These are phyloP conservation scores for Ceratocystis cacaofunesta DNA, from an alignment of 2,329 filamentous ascomycete species.

Conservation along the genomic window DNA sequence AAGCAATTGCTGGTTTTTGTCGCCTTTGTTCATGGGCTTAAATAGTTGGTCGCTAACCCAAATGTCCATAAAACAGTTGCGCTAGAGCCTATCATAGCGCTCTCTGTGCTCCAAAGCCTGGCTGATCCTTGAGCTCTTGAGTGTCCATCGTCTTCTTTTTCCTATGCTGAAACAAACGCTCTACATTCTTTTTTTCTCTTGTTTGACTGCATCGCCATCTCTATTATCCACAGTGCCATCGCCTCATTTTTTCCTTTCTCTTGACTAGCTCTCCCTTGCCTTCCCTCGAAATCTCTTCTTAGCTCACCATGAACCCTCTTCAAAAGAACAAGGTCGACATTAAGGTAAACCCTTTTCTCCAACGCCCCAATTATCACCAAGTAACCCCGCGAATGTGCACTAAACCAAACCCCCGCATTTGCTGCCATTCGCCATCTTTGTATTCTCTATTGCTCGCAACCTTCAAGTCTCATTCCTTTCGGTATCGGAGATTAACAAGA, in stretches of 20 bases:
- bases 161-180: background rate
- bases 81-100: too few relatives aligned
- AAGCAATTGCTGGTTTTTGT: too few relatives aligned
- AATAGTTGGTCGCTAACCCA: background rate
- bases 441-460: background rate
- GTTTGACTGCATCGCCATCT: background rate
- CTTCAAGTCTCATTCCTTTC: background rate
- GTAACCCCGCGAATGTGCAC: conserved; percentile 6
- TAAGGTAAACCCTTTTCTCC: conserved; percentile 48
- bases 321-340: conserved; percentile 98
- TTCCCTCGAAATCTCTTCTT: background rate
- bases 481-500: too few relatives aligned
- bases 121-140: background rate
- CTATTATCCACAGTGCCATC: background rate
- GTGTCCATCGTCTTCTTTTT: background rate
- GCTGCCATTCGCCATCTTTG: background rate
- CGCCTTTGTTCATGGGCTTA: background rate
- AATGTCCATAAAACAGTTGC: background rate
- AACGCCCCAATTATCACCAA: background rate
- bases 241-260: background rate
- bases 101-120: background rate
- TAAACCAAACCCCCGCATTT: conserved; percentile 1
- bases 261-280: too few relatives aligned
- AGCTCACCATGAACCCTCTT: conserved; percentile 65
- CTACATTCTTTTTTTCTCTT: conserved; percentile 1